Evolutionary conservation across 305 asterid species (phyloP).

Genomic region (Fraxinus latifolia): DNA sequence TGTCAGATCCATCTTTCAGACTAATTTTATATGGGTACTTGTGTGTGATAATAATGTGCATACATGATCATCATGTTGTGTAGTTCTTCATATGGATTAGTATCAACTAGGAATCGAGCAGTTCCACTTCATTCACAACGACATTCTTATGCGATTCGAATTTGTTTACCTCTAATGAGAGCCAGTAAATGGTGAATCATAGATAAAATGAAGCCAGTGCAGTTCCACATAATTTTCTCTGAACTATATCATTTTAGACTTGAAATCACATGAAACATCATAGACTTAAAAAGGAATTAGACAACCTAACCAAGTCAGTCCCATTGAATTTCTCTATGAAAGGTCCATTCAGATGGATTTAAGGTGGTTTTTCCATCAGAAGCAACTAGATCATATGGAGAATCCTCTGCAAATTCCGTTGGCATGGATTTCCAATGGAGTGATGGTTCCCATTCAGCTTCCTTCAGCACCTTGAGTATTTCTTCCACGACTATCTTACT

Average conservation of each 20-base stretch:
- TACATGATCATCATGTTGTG: not conserved
- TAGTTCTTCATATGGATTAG: not conserved
- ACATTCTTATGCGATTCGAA: not conserved
- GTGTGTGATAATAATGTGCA: not conserved
- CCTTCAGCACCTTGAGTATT: slow-evolving; percentile 75
- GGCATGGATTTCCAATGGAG: slow-evolving; percentile 86
- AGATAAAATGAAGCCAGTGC: not conserved
- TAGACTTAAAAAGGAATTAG: not conserved
- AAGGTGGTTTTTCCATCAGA: slow-evolving; percentile 78
- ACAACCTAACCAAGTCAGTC: slow-evolving; percentile 35
- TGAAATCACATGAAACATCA: not conserved
- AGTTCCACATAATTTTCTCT: not conserved
- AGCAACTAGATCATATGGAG: slow-evolving; percentile 72
- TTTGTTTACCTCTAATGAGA: not conserved
- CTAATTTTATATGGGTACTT: not conserved
- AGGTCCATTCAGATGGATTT: slow-evolving; percentile 85
- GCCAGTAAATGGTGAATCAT: not conserved
- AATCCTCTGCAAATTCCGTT: slow-evolving; percentile 73
- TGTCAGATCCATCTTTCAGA: not conserved
- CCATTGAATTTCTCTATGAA: slow-evolving; percentile 73
- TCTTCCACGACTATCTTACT: slow-evolving; percentile 81
- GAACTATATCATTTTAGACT: not conserved
- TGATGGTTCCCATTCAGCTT: slow-evolving; percentile 81
- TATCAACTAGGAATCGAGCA: not conserved
- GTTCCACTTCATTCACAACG: not conserved